Percentiles rank a stretch among this genome's conserved stretches.
These are phyloP conservation scores for Entophlyctis luteolus DNA, from an alignment of 192 early-diverging fungal genomes.

Conservation along the genomic window DNA sequence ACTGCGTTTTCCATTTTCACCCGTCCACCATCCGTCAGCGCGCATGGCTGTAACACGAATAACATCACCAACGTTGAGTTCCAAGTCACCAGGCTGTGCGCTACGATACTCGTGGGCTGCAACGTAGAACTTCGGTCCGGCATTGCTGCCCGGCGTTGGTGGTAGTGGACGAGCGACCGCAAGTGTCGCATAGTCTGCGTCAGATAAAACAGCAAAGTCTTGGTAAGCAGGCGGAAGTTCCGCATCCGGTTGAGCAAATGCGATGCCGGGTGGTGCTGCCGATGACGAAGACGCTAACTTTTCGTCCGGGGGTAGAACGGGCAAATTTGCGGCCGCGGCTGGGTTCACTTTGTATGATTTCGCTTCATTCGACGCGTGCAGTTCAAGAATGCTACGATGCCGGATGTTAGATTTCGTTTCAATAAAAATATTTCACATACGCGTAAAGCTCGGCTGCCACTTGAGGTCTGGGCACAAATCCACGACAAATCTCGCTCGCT, in stretches of 20 bases:
- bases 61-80: background rate
- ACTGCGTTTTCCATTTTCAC: background rate
- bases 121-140: background rate
- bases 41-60: background rate
- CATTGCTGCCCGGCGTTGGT: background rate
- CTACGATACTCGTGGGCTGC: background rate
- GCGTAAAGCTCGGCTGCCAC: background rate
- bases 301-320: background rate
- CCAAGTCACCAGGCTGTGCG: background rate
- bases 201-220: background rate
- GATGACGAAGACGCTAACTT: background rate
- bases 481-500: background rate
- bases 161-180: background rate
- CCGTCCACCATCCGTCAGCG: slow-evolving; percentile 2
- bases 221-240: background rate
- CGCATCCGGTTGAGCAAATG: background rate
- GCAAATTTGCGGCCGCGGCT: background rate
- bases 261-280: background rate
- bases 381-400: background rate
- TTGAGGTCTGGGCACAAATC: background rate
- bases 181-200: background rate
- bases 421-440: background rate
- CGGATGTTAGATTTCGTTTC: background rate
- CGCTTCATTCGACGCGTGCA: background rate
- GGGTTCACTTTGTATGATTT: background rate